Percentiles rank a stretch among this genome's conserved stretches.
Conservation (phyloP, 352 stramenopile species). For the Aphanomyces astaci region DNA sequence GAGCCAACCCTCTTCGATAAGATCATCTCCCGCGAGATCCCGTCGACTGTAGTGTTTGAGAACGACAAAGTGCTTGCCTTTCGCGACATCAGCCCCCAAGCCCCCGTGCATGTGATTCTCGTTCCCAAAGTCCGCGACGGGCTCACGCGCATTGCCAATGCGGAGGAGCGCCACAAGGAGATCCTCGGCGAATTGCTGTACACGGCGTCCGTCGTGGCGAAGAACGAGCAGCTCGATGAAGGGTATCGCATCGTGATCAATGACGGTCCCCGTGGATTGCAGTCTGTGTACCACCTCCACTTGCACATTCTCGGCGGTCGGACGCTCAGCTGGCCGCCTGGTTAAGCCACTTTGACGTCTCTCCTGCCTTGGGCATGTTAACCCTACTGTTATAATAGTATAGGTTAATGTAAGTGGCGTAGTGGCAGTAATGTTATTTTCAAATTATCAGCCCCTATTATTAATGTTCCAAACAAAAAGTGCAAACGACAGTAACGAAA, state of each 20-base stretch:
- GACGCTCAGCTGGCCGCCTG: conserved; percentile 90
- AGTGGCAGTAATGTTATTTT: too few species aligned
- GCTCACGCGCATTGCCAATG: conserved; percentile 87
- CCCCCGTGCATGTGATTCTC: conserved; percentile 94
- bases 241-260: conserved; percentile 97
- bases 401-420: too few species aligned
- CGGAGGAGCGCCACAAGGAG: conserved; percentile 87
- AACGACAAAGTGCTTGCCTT: conserved; percentile 96
- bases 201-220: conserved; percentile 88
- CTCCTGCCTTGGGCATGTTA: neutral
- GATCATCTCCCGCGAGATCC: conserved; percentile 93
- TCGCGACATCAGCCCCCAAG: conserved; percentile 94
- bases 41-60: conserved; percentile 93
- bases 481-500: neutral
- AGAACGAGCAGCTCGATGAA: conserved; percentile 85
- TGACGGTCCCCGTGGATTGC: conserved; percentile 91
- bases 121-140: conserved; percentile 94
- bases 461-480: too few species aligned
- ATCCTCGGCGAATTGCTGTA: conserved; percentile 93
- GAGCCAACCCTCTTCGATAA: conserved; percentile 96
- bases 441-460: too few species aligned
- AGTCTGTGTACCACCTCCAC: conserved; percentile 87
- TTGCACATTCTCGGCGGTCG: conserved; percentile 93
- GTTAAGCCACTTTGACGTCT: conserved; percentile 37
- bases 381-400: too few species aligned